These are phyloP conservation scores for Kockiozyma suomiensis DNA, from an alignment of 805 yeast genomes.

Conservation along the genomic window DNA sequence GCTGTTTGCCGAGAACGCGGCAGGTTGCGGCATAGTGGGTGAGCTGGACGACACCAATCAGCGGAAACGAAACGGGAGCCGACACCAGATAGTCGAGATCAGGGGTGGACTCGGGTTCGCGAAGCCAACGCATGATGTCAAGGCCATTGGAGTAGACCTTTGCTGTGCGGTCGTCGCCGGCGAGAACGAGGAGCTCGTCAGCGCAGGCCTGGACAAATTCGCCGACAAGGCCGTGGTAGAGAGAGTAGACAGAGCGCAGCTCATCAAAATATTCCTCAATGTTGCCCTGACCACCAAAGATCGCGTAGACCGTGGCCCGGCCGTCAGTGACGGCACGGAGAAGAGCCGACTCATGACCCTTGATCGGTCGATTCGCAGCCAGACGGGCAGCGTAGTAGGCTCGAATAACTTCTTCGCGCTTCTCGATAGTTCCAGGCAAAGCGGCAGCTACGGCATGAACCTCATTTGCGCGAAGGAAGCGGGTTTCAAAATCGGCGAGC, in stretches of 20 bases:
- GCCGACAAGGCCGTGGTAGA: constrained; percentile 72
- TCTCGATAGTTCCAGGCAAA: constrained; percentile 56
- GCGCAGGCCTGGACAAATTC: constrained; percentile 75
- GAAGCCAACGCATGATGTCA: constrained; percentile 85
- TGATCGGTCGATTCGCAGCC: constrained; percentile 53
- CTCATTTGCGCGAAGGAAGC: constrained; percentile 73
- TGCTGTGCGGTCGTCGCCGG: constrained; percentile 73
- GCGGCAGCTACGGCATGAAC: constrained; percentile 86
- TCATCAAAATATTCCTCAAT: constrained; percentile 97
- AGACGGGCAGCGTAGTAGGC: constrained; percentile 70
- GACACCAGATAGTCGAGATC: constrained; percentile 82
- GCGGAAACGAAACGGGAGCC: constrained; percentile 95
- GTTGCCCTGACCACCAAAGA: constrained; percentile 99
- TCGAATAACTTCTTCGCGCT: constrained; percentile 73
- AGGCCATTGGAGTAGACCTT: constrained; percentile 93
- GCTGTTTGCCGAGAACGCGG: constrained; percentile 78
- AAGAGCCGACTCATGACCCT: constrained; percentile 59
- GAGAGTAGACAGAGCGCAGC: constrained; percentile 77
- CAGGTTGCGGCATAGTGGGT: constrained; percentile 91
- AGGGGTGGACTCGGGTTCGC: constrained; percentile 82
- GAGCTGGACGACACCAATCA: constrained; percentile 92
- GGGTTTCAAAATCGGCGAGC: constrained; percentile 79
- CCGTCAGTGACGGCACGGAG: constrained; percentile 62
- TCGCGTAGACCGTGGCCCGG: constrained; percentile 67
- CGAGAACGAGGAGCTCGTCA: constrained; percentile 63